A percentile compares a stretch with the other conserved stretches of the same genome.
phyloP scores from a whole-genome alignment of 129 eudicot genomes.

The Scalesia atractyloides region DNA sequence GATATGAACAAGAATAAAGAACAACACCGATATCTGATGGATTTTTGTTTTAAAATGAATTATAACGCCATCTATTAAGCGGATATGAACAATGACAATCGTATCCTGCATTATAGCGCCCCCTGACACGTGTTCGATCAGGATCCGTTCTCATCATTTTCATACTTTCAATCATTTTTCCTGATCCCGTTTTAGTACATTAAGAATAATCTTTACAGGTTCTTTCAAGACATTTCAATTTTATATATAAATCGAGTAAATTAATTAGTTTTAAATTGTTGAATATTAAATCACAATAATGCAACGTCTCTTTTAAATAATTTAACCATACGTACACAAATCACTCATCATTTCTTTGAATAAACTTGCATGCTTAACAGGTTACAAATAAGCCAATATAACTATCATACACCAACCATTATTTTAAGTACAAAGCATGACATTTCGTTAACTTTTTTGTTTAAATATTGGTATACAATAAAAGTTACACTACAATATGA shows the following conservation, averaged over 20 bases:
- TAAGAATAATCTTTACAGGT: neutral
- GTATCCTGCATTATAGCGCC: no score
- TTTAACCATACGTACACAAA: constrained; percentile 3
- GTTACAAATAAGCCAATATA: constrained; percentile 46
- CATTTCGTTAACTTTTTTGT: constrained; percentile 23
- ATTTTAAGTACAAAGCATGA: constrained; percentile 33
- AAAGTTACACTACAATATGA: constrained; percentile 20
- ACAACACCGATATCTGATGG: no score
- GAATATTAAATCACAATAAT: no score
- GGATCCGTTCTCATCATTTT: no score
- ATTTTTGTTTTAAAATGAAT: no score
- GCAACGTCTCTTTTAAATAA: neutral
- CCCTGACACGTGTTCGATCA: no score
- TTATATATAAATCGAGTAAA: neutral
- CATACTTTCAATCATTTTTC: no score
- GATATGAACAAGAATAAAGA: no score
- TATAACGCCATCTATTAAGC: no score
- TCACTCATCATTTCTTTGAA: constrained; percentile 27
- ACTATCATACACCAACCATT: constrained; percentile 20
- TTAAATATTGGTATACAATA: constrained; percentile 17
- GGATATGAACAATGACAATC: no score
- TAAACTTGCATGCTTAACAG: constrained; percentile 39
- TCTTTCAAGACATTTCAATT: neutral
- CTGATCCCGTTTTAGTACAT: no score
- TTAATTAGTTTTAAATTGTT: neutral